Evolutionary conservation across 805 yeast genomes (phyloP).

Genomic region (Candida broadrunensis): DNA sequence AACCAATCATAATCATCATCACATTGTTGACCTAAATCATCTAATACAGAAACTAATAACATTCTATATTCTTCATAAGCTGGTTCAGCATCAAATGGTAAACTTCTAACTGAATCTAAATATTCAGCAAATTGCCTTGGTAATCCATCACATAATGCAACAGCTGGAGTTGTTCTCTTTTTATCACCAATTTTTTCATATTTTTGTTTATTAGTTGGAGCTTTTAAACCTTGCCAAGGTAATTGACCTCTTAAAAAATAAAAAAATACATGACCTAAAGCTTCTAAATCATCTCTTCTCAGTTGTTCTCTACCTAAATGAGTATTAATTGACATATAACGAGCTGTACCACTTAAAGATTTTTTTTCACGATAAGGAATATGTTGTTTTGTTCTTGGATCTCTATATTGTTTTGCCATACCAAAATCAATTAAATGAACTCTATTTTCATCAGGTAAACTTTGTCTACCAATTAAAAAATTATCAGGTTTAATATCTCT

Average conservation of each 20-base stretch:
- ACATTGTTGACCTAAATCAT: constrained; percentile 54
- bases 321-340: constrained; percentile 87
- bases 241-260: constrained; percentile 75
- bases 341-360: constrained; percentile 79
- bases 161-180: constrained; percentile 66
- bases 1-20: constrained; percentile 81
- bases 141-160: constrained; percentile 58
- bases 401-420: constrained; percentile 83
- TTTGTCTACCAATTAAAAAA: constrained; percentile 66
- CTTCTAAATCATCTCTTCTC: constrained; percentile 79
- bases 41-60: constrained; percentile 58
- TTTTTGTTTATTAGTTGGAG: constrained; percentile 79
- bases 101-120: constrained; percentile 61
- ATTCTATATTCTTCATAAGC: constrained; percentile 66
- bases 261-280: constrained; percentile 78
- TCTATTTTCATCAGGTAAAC: constrained; percentile 57
- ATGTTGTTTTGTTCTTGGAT: constrained; percentile 75
- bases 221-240: constrained; percentile 91
- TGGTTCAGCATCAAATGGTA: constrained; percentile 78
- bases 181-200: constrained; percentile 83
- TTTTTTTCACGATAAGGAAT: constrained; percentile 80
- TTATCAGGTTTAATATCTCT: constrained; percentile 85
- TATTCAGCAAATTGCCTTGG: constrained; percentile 77
- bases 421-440: constrained; percentile 81
- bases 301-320: constrained; percentile 83